A percentile compares a stretch with the other conserved stretches of the same genome.
phyloP scores from a whole-genome alignment of 768 basidiomycete genomes.

The Trametes punicea region DNA sequence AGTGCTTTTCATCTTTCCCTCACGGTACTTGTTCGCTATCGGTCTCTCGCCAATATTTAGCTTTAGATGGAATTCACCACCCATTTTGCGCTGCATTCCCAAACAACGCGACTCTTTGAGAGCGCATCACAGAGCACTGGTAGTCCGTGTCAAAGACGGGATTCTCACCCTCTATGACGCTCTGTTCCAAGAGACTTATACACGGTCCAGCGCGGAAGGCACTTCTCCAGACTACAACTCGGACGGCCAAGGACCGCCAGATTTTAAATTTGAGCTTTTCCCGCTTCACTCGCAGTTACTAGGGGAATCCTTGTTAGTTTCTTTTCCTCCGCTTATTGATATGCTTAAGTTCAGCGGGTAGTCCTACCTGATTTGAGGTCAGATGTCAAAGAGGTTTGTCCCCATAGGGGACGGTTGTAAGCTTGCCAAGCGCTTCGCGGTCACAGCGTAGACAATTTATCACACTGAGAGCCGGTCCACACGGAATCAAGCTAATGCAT shows the following conservation, averaged over 20 bases:
- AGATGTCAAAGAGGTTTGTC: conserved; percentile 37
- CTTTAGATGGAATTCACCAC: conserved; percentile 85
- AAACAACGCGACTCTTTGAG: conserved; percentile 83
- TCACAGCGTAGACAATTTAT: conserved; percentile 50
- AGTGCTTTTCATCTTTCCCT: conserved; percentile 83
- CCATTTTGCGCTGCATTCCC: conserved; percentile 82
- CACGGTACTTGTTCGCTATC: conserved; percentile 83
- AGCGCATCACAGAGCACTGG: conserved; percentile 65
- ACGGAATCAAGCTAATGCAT: conserved; percentile 38
- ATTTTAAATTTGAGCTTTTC: conserved; percentile 84
- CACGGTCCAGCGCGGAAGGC: conserved; percentile 66
- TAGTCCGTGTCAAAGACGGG: conserved; percentile 59
- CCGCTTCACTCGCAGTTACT: conserved; percentile 86
- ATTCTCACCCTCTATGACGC: conserved; percentile 79
- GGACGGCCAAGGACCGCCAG: conserved; percentile 59
- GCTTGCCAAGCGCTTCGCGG: conserved; percentile 26
- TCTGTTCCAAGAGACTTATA: conserved; percentile 79
- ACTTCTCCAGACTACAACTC: conserved; percentile 81
- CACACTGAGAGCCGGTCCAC: conserved; percentile 40
- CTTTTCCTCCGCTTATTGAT: conserved; percentile 90
- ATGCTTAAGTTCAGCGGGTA: conserved; percentile 88
- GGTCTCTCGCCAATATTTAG: conserved; percentile 81
- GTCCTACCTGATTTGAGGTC: conserved; percentile 82
- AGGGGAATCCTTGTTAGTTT: conserved; percentile 89
- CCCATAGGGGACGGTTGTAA: conserved; percentile 24